Evolutionary conservation across 108 stramenopile species (phyloP), one percentile per base, ranked within the genome.

Genomic region (Nitzschia sp.): DNA sequence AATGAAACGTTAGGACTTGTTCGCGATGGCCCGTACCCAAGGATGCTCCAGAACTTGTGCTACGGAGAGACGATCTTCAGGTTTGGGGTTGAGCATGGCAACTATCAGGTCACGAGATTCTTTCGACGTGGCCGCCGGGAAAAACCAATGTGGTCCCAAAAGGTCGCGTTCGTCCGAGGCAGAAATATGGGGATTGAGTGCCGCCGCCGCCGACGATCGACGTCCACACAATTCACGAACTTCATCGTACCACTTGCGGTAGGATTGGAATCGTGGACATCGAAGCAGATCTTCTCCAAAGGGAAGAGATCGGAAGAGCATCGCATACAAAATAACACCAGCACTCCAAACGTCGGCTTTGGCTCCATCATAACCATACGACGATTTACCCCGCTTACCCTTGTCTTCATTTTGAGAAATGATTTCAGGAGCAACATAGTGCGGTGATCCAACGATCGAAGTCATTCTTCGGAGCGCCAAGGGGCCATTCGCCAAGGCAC

Each of bases 311-410:
- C 88, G 85, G 56, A 88, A 92, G 8, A 96, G 78, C 91, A 95
- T 93, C 32, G 91, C 91, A 63, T 94, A 96, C 19, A 96, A 70
- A 51, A 96, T 96, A 32, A 96, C 93, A 49, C 96, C 96, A n/a
- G 93, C 89, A 68, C 92, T 93, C 96, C 96, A 96, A 0, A 94
- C 90, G 79, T 96, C 96, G 2, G 92, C 96, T 66, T 93, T 93
- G 32, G 87, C 82, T 11, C 96, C 96, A 68, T 96, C 96, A 67
- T 96, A 96, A 9, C 89, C 89, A 6, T 27, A 8, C 9, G n/a
- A 17, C 19, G 36, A 36, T 54, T 36, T 38, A 13, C 54, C 51
- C 6, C 53, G 31, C 25, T 5, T 42, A 8, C 31, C 21, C 54
- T 74, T 58, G 46, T 46, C 64, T 62, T 72, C 73, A 62, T 54